These are phyloP conservation scores for Scheffersomyces spartinae DNA, from an alignment of 805 yeast genomes.

Conservation along the genomic window DNA sequence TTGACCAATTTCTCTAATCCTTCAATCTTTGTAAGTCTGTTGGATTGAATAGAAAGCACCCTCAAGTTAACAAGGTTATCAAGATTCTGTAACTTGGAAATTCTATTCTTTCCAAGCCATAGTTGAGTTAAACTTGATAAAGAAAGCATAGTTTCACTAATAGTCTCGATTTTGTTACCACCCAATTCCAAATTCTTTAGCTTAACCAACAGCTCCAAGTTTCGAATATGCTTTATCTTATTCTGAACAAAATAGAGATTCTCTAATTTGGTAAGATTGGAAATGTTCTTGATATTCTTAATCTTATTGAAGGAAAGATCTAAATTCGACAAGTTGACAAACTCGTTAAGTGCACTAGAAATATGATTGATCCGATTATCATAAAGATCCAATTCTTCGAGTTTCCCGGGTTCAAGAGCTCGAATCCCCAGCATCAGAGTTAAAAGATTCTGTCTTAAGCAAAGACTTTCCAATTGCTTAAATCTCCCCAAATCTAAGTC, in stretches of 20 bases:
- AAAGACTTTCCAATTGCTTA: constrained; percentile 42
- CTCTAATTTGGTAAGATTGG: constrained; percentile 46
- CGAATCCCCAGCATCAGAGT: constrained; percentile 43
- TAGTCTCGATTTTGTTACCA: constrained; percentile 61
- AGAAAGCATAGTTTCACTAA: constrained; percentile 42
- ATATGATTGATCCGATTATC: constrained; percentile 88
- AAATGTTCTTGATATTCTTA: constrained; percentile 72
- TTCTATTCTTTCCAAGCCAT: constrained; percentile 89
- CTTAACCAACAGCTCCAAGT: constrained; percentile 42
- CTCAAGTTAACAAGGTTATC: constrained; percentile 47
- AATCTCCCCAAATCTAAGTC: constrained; percentile 52
- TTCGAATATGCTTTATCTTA: constrained; percentile 61
- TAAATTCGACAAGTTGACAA: constrained; percentile 43
- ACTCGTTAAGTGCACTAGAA: constrained; percentile 52
- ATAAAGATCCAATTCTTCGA: constrained; percentile 79
- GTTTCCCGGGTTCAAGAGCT: constrained; percentile 50
- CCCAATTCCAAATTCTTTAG: constrained; percentile 77
- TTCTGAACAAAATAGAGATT: constrained; percentile 83
- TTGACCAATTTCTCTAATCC: constrained; percentile 63
- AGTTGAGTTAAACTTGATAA: constrained; percentile 55
- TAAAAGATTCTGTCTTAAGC: constrained; percentile 76
- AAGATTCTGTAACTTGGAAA: constrained; percentile 54
- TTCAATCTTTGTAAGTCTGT: constrained; percentile 65
- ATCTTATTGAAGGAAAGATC: constrained; percentile 89
- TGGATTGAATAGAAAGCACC: constrained; percentile 81